Conservation (phyloP, 1,284 basidiomycete genomes). For the Ustilago xerochloae region DNA sequence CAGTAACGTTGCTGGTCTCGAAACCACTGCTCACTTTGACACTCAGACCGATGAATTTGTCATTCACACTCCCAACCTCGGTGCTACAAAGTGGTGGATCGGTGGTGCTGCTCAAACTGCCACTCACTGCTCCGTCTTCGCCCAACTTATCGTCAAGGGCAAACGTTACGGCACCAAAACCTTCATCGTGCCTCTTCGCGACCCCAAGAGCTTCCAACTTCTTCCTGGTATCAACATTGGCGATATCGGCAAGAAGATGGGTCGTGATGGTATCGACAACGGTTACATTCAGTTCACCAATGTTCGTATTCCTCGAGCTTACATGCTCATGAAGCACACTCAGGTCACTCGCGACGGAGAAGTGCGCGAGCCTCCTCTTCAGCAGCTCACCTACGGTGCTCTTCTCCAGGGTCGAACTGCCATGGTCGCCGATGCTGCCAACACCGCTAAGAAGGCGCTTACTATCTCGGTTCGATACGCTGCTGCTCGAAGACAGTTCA, state of each 20-base stretch:
- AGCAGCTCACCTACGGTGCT: constrained; percentile 74
- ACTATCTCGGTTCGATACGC: constrained; percentile 74
- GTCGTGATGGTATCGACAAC: constrained; percentile 72
- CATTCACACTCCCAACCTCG: constrained; percentile 71
- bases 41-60: constrained; percentile 72
- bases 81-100: constrained; percentile 70
- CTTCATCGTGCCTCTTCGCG: constrained; percentile 68
- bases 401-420: constrained; percentile 73
- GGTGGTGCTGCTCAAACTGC: constrained; percentile 74
- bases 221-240: constrained; percentile 74
- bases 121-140: constrained; percentile 74
- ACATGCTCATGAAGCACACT: constrained; percentile 75
- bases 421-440: constrained; percentile 73
- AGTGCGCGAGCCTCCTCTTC: constrained; percentile 71
- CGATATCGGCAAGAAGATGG: constrained; percentile 70
- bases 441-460: constrained; percentile 72
- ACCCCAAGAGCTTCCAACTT: constrained; percentile 71
- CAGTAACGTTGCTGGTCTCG: constrained; percentile 73
- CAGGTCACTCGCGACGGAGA: constrained; percentile 72
- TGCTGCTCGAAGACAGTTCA: constrained; percentile 73
- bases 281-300: constrained; percentile 74
- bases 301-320: constrained; percentile 73
- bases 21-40: constrained; percentile 74
- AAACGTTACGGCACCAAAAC: constrained; percentile 74
- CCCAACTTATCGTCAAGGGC: constrained; percentile 73